Conservation (phyloP, 768 basidiomycete species). For the Atractiella rhizophila region DNA sequence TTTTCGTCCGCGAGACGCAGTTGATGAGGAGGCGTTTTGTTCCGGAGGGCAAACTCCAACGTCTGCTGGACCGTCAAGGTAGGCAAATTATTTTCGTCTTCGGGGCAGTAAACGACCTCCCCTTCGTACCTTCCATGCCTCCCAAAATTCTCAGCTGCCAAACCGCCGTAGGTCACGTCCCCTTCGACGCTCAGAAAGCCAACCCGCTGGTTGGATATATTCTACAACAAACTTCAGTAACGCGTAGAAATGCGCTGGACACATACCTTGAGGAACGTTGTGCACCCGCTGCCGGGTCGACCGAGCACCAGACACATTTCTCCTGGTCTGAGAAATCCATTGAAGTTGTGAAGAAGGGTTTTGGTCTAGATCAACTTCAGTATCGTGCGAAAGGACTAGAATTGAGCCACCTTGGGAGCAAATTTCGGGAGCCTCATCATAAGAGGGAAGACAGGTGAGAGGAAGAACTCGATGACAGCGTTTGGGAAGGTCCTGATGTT, state of each 20-base stretch:
- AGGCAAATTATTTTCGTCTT: conserved; percentile 64
- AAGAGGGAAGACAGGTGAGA: conserved; percentile 35
- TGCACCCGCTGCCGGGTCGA: conserved; percentile 60
- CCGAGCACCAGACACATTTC: conserved; percentile 61
- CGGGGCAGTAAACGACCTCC: conserved; percentile 26
- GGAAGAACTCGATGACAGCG: conserved; percentile 29
- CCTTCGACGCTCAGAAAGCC: conserved; percentile 45
- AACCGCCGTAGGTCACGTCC: conserved; percentile 45
- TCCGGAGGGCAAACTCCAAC: conserved; percentile 29
- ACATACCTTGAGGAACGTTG: conserved; percentile 57
- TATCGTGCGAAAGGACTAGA: no score
- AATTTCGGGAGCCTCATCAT: conserved; percentile 27
- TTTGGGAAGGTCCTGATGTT: conserved; percentile 23
- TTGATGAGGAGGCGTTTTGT: conserved; percentile 21
- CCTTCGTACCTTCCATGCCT: conserved; percentile 21
- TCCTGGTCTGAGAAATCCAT: conserved; percentile 39
- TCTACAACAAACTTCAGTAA: no score
- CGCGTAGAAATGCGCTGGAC: no score
- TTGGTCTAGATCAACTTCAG: no score
- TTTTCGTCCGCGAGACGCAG: no score
- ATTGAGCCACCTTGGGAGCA: conserved; percentile 42
- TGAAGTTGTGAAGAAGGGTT: conserved; percentile 24
- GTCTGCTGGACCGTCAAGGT: conserved; percentile 55
- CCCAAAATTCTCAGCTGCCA: conserved; percentile 38
- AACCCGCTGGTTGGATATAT: conserved; percentile 43